Evolutionary conservation across 208 protist species (phyloP).

Genomic region (Trypanosomatidae sp.): DNA sequence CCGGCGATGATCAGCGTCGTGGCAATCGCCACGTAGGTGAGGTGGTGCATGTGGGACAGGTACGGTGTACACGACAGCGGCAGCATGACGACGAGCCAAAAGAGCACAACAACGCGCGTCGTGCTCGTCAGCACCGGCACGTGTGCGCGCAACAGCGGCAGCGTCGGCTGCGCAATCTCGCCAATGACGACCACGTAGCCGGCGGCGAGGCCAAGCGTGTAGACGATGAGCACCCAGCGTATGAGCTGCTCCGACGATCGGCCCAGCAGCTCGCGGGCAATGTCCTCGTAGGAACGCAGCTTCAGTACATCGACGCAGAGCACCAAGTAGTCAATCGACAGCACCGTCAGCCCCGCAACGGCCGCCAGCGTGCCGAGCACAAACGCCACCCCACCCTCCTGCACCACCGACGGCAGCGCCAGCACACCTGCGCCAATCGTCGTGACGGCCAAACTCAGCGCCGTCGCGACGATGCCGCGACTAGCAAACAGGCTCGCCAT

Average conservation of each 20-base stretch:
- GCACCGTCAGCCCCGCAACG: constrained; percentile 30
- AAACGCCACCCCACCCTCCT: constrained; percentile 43
- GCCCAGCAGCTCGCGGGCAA: constrained; percentile 49
- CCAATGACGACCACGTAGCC: constrained; percentile 58
- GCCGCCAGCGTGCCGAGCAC: constrained; percentile 19
- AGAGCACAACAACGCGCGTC: constrained; percentile 6
- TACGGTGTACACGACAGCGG: constrained; percentile 50
- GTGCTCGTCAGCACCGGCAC: constrained; percentile 22
- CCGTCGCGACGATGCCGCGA: constrained; percentile 21
- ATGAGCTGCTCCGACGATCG: constrained; percentile 22
- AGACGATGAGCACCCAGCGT: constrained; percentile 55
- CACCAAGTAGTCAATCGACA: constrained; percentile 69
- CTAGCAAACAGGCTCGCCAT: constrained; percentile 3
- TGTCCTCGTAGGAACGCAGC: constrained; percentile 70
- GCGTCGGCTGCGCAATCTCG: constrained; percentile 32
- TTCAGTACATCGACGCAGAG: constrained; percentile 38
- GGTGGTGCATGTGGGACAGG: constrained; percentile 25
- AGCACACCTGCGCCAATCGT: constrained; percentile 62
- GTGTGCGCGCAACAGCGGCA: constrained; percentile 23
- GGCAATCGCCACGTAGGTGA: constrained; percentile 47
- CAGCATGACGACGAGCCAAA: constrained; percentile 26
- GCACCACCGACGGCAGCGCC: constrained; percentile 38
- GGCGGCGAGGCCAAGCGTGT: constrained; percentile 34
- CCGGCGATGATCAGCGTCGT: constrained; percentile 33
- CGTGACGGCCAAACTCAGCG: constrained; percentile 47